Evolutionary conservation across 1,139 yeast genomes (phyloP), one percentile per base, ranked within the genome.

Genomic region (Yamadazyma spencermartinsiae): DNA sequence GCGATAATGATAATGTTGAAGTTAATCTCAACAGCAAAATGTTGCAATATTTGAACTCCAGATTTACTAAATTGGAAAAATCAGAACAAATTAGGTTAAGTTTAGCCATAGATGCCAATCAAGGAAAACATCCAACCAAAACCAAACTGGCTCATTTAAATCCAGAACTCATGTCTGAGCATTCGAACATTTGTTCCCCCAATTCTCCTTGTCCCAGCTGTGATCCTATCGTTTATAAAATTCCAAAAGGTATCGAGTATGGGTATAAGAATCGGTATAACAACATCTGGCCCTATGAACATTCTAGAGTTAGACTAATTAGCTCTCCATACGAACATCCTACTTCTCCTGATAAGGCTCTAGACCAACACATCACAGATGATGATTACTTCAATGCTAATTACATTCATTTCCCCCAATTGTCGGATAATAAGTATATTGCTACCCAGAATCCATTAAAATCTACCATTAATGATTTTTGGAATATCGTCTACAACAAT

Each of bases 181-280:
- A 43, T 34, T 35, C 45, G 23, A 55, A 60, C 34, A 64, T 66
- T 39, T 74, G 74, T 41, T 60, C 77, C 1, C 77, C 77, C 2
- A 58, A 58, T 39, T 61, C 70, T 2, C 61, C 70, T 34, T 73
- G 79, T 46, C 72, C 72, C 1, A 58, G 60, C 20, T 72, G 78
- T 53, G 74, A 71, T 43, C 54, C 54, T 2, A 70, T 65, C 34
- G 48, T 60, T 37, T 78, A 76, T 46, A 60, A 71, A 25, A 66
- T 82, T 20, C 82, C 86, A 1, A 77, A 80, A 38, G 76, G 76
- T 1, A 61, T 71, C 30, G 76, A 71, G 41, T 66, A 59, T 44
- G 76, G 76, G 9, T 65, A 57, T 48, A 71, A 71, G 42, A 72
- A 72, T 45, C 49, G 77, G 21, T 72, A 70, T 51, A 68, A 67